Evolutionary conservation across 441 rosid species (phyloP), one percentile per base, ranked within the genome.

Genomic region (Brassica hybrid): DNA sequence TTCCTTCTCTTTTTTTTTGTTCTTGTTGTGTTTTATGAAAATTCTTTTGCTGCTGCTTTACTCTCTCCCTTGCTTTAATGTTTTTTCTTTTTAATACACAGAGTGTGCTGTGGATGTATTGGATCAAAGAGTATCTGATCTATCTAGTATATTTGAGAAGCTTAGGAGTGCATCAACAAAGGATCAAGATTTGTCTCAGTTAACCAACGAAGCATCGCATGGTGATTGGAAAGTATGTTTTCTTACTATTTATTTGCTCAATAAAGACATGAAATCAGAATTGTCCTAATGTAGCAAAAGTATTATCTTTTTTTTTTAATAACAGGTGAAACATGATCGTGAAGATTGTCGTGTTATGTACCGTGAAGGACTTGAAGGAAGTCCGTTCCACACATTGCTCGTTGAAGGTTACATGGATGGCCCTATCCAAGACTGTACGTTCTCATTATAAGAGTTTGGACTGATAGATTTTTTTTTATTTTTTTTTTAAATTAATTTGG

Each of bases 341-440:
- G 94, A 92, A 83, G 97, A 94, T 76, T 90, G 82, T 64, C 91
- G 98, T 61, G 97, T 96, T 64, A 96, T 96, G 99, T 96, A 94
- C 77, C 94, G 93, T 63, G 92, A 88, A 88, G 99, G 99, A 84
- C 90, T 87, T 25, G 81, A 86, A 72, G 98, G 97, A 54, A 88
- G 90, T 76, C 96, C 96, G 2, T 86, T 88, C 82, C 97, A 96
- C 50, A 86, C 91, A 6, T 83, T 96, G 74, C 98, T 96, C 16
- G 98, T 88, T 52, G 99, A 96, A 88, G 99, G 99, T 81, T 92
- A 85, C 81, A 84, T 94, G 7, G 96, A 96, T 61, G 99, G 91
- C 5, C 87, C 97, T 18, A 34, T 94, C 3, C 96, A 96, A 84
- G 76, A 81, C 69, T 92, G 99, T 94, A 88, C 84, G 98, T 86